A percentile compares a stretch with the other conserved stretches of the same genome.
These are phyloP conservation scores for Cetraspora pellucida DNA, from an alignment of 192 early-diverging fungal genomes.

Conservation along the genomic window DNA sequence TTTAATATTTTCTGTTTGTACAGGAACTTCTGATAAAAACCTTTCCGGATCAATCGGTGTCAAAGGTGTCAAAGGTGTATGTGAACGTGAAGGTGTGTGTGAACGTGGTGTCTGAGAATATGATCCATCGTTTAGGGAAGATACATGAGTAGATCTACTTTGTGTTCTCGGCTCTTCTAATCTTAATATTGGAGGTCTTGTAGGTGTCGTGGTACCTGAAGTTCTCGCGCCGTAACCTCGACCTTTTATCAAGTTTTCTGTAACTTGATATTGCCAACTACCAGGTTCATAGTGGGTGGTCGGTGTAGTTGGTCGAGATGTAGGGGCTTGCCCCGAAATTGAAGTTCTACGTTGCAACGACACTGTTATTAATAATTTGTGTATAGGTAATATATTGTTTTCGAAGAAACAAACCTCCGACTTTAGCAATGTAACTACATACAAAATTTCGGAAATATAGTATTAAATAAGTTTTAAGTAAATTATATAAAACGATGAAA, in stretches of 20 bases:
- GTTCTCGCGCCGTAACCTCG: neutral
- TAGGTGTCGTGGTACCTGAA: neutral
- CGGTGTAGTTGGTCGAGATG: neutral
- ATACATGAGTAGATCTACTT: neutral
- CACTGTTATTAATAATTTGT: neutral
- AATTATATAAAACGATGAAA: too few relatives aligned
- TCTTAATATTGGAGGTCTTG: neutral
- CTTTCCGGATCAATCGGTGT: slow-evolving; percentile 8
- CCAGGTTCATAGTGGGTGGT: neutral
- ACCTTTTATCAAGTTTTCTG: slow-evolving; percentile 19
- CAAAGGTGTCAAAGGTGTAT: slow-evolving; percentile 6
- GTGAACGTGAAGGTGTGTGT: neutral
- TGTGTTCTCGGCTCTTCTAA: neutral
- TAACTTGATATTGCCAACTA: slow-evolving; percentile 30
- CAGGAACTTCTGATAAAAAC: neutral
- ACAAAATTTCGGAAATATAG: too few relatives aligned
- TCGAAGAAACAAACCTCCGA: too few relatives aligned
- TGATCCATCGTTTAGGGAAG: neutral
- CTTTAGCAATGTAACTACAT: too few relatives aligned
- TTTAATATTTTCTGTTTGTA: neutral
- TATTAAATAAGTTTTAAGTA: too few relatives aligned
- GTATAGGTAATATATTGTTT: too few relatives aligned
- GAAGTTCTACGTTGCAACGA: slow-evolving; percentile 17
- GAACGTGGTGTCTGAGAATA: neutral
- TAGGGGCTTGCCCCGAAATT: slow-evolving; percentile 6